phyloP scores from a whole-genome alignment of 805 yeast genomes.

The Yamadazyma sp. region DNA sequence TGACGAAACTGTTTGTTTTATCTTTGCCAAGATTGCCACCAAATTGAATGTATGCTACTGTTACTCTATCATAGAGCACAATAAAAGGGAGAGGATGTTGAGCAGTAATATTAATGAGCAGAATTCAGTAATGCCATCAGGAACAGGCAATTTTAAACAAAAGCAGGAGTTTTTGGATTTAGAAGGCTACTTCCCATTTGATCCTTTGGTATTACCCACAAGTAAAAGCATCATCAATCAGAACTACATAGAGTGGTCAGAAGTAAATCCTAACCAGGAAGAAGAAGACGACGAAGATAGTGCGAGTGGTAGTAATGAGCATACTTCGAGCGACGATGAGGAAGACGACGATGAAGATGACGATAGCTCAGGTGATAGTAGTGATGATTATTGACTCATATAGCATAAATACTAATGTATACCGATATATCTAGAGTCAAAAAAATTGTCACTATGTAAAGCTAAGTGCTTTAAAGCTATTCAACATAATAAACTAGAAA shows the following conservation, averaged over 20 bases:
- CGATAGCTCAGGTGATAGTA: constrained; percentile 15
- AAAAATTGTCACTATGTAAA: background rate
- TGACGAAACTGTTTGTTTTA: constrained; percentile 88
- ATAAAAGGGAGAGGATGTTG: constrained; percentile 66
- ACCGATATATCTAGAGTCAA: background rate
- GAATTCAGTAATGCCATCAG: constrained; percentile 21
- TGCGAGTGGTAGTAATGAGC: constrained; percentile 25
- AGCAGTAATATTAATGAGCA: constrained; percentile 25
- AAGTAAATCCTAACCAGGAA: constrained; percentile 50
- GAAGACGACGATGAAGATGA: constrained; percentile 14
- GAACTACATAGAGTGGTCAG: constrained; percentile 71
- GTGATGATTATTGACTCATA: constrained; percentile 5
- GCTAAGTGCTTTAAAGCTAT: background rate
- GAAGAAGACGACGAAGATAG: constrained; percentile 57
- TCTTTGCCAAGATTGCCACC: constrained; percentile 91
- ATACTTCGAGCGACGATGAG: constrained; percentile 19
- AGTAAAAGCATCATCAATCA: constrained; percentile 55
- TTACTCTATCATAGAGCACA: constrained; percentile 87
- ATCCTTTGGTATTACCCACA: constrained; percentile 74
- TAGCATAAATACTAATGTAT: constrained; percentile 6
- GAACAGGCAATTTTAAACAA: constrained; percentile 47
- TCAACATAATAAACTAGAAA: background rate
- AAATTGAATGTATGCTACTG: constrained; percentile 89
- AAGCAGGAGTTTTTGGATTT: constrained; percentile 84
- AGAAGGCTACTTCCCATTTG: constrained; percentile 96